phyloP scores from a whole-genome alignment of 345 rosid genomes.

The Citrus australasica region DNA sequence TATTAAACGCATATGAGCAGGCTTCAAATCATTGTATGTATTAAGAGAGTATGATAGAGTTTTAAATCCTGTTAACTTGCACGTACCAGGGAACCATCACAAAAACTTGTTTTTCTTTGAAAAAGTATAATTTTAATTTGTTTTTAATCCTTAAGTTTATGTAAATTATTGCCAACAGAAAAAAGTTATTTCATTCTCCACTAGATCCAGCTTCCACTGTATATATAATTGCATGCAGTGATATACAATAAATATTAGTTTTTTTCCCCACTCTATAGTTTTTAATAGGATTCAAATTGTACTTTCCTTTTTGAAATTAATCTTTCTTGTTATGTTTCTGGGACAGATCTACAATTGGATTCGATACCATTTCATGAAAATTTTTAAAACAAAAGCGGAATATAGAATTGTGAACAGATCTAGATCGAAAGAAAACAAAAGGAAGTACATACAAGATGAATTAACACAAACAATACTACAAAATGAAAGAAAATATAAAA shows the following conservation, averaged over 20 bases:
- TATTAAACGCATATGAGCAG: not conserved
- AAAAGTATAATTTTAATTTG: not conserved
- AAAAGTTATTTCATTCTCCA: not conserved
- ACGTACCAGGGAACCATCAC: not conserved
- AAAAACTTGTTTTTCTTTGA: not conserved
- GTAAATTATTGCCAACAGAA: too few relatives aligned
- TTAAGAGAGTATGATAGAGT: not conserved
- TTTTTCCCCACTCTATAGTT: not conserved
- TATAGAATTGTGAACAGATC: conserved; percentile 4
- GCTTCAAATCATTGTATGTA: too few relatives aligned
- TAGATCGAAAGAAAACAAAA: not conserved
- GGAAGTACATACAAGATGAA: not conserved
- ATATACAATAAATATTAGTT: not conserved
- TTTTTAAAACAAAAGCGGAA: not conserved
- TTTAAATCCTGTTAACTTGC: not conserved
- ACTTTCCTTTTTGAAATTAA: not conserved
- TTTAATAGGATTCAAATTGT: not conserved
- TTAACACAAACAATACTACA: not conserved
- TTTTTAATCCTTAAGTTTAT: too few relatives aligned
- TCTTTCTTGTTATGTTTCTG: not conserved
- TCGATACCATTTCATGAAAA: conserved; percentile 4
- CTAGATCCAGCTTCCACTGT: conserved; percentile 1
- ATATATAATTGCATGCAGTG: not conserved
- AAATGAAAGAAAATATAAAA: not conserved
- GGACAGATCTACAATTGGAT: conserved; percentile 2